Percentiles rank a stretch among this genome's conserved stretches.
phyloP scores from a whole-genome alignment of 2,329 filamentous ascomycete genomes.

The Aspergillus carbonarius region DNA sequence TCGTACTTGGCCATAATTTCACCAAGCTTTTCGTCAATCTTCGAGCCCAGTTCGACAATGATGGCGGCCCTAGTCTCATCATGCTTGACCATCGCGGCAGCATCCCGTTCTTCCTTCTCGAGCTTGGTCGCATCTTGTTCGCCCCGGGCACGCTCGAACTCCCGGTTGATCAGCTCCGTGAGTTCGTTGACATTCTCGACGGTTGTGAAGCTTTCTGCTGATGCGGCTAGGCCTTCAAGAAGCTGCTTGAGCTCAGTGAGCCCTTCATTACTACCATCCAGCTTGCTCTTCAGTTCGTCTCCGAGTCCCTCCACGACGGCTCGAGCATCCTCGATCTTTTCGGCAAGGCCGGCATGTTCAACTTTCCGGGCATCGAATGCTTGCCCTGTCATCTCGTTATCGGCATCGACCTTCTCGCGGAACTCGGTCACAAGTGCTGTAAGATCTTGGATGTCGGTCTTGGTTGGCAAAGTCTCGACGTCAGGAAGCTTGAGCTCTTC shows the following conservation, averaged over 20 bases:
- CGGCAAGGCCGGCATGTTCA: slow-evolving; percentile 75
- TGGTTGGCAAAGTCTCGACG: slow-evolving; percentile 68
- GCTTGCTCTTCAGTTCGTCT: slow-evolving; percentile 70
- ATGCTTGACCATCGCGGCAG: slow-evolving; percentile 57
- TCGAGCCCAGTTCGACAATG: slow-evolving; percentile 54
- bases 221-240: slow-evolving; percentile 68
- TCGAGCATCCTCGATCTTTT: slow-evolving; percentile 78
- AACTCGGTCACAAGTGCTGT: slow-evolving; percentile 70
- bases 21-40: slow-evolving; percentile 73
- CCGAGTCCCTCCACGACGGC: slow-evolving; percentile 74
- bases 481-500: slow-evolving; percentile 72
- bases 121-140: slow-evolving; percentile 77
- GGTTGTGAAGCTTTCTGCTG: slow-evolving; percentile 46
- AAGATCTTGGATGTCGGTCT: slow-evolving; percentile 72
- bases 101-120: slow-evolving; percentile 66
- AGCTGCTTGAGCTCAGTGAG: slow-evolving; percentile 59
- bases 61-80: slow-evolving; percentile 58
- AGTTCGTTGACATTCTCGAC: slow-evolving; percentile 68
- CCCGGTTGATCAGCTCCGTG: slow-evolving; percentile 72
- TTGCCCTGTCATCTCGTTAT: slow-evolving; percentile 72
- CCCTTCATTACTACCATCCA: slow-evolving; percentile 71
- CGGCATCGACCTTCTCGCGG: slow-evolving; percentile 60
- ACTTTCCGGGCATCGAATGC: slow-evolving; percentile 80
- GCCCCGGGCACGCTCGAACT: slow-evolving; percentile 83
- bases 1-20: slow-evolving; percentile 86